These are phyloP conservation scores for Rhizopogon roseolus DNA, from an alignment of 768 basidiomycete species.

Conservation along the genomic window DNA sequence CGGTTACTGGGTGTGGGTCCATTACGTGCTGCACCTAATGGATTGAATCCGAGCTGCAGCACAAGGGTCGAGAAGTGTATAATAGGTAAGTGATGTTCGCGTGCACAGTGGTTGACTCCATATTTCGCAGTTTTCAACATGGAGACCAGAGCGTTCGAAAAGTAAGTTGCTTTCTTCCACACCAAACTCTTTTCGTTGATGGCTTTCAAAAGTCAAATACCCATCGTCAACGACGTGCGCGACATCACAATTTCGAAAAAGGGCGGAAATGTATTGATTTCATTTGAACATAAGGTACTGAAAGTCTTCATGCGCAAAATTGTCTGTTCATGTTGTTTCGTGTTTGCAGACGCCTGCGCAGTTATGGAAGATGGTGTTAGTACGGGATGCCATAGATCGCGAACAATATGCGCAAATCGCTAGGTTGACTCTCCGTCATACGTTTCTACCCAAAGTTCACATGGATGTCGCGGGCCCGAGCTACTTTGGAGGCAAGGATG, in stretches of 20 bases:
- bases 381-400: constrained; percentile 43
- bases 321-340: background rate
- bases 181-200: constrained; percentile 7
- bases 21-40: constrained; percentile 35
- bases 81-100: constrained; percentile 31
- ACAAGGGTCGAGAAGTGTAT: constrained; percentile 51
- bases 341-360: constrained; percentile 62
- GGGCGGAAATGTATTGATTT: constrained; percentile 41
- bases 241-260: constrained; percentile 44
- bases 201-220: constrained; percentile 38
- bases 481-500: constrained; percentile 77
- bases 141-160: constrained; percentile 37
- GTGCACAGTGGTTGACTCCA: constrained; percentile 2
- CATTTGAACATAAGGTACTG: constrained; percentile 38
- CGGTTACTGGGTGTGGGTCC: constrained; percentile 48
- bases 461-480: constrained; percentile 79
- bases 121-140: constrained; percentile 42
- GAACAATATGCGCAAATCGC: constrained; percentile 30
- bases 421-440: constrained; percentile 47
- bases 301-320: background rate
- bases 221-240: constrained; percentile 51
- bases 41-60: constrained; percentile 41
- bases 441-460: constrained; percentile 62
- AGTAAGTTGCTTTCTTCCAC: constrained; percentile 24
- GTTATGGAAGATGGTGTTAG: constrained; percentile 65